Evolutionary conservation across 2,329 filamentous ascomycete species (phyloP).

Genomic region (Ceratocystis destructans): DNA sequence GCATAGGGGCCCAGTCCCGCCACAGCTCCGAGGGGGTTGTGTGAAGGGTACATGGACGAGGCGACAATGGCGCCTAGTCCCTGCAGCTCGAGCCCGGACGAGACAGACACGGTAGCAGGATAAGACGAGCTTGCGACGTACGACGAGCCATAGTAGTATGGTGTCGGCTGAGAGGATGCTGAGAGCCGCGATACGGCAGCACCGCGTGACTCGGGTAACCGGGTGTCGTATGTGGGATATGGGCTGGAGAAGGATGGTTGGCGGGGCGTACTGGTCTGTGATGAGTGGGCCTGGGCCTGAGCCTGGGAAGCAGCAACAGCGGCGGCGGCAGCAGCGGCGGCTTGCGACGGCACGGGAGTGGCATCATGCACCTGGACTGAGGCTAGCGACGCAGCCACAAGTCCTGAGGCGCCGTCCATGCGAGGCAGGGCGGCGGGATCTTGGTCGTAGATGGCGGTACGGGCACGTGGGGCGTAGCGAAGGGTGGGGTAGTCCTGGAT

Average conservation of each 20-base stretch:
- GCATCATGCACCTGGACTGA: background rate
- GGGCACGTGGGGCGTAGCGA: conserved; percentile 13
- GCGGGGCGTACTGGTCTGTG: conserved; percentile 18
- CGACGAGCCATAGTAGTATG: conserved; percentile 16
- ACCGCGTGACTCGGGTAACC: conserved; percentile 13
- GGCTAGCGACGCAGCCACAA: background rate
- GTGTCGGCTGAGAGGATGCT: conserved; percentile 4
- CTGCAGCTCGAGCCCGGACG: conserved; percentile 13
- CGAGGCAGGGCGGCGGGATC: conserved; percentile 12
- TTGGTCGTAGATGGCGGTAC: conserved; percentile 19
- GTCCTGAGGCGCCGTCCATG: conserved; percentile 13
- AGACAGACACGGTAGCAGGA: conserved; percentile 13
- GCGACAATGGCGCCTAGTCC: conserved; percentile 9
- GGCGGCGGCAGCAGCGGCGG: background rate
- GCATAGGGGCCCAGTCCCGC: conserved; percentile 10
- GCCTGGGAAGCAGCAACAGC: background rate
- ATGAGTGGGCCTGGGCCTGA: conserved; percentile 15
- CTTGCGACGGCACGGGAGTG: background rate
- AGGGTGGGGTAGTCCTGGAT: conserved; percentile 19
- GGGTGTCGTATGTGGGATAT: conserved; percentile 11
- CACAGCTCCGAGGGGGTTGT: conserved; percentile 4
- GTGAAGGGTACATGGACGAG: conserved; percentile 18
- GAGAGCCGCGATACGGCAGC: conserved; percentile 11
- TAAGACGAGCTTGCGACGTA: conserved; percentile 17
- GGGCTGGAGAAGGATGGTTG: conserved; percentile 14